Evolutionary conservation across 108 stramenopile species (phyloP).

Genomic region (Stephanodiscus triporus): DNA sequence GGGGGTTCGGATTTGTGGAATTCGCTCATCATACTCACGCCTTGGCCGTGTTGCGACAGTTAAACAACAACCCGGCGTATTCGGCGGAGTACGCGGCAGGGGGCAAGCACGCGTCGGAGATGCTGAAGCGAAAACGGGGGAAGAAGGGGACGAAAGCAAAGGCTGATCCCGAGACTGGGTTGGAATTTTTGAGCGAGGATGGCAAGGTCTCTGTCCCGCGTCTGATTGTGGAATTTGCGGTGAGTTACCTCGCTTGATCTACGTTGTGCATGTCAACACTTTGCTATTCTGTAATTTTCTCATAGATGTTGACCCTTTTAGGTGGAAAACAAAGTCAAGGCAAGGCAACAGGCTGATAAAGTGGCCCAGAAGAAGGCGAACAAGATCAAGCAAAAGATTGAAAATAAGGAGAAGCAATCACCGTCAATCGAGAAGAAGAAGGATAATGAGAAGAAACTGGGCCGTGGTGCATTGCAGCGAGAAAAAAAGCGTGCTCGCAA

Average conservation of each 20-base stretch:
- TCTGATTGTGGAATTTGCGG: conserved; percentile 86
- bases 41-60: conserved; percentile 90
- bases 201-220: conserved; percentile 64
- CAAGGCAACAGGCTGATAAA: conserved; percentile 78
- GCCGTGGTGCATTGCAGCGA: conserved; percentile 76
- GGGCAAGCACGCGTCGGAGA: conserved; percentile 64
- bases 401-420: conserved; percentile 50
- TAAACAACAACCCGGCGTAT: conserved; percentile 96
- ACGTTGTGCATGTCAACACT: not conserved
- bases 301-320: conserved; percentile 4
- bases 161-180: conserved; percentile 27
- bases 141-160: conserved; percentile 54
- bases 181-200: conserved; percentile 58
- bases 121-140: conserved; percentile 33
- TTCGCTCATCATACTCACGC: conserved; percentile 96
- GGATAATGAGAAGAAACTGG: conserved; percentile 55
- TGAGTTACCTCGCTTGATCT: conserved; percentile 31
- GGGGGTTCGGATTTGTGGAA: conserved; percentile 99
- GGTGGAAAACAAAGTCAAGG: conserved; percentile 88
- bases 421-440: conserved; percentile 49
- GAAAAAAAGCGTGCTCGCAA: conserved; percentile 70
- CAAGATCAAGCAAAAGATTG: conserved; percentile 68
- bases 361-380: conserved; percentile 76
- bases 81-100: conserved; percentile 70
- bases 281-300: not conserved